These are phyloP conservation scores for Neurospora tetraspora DNA, from an alignment of 495 filamentous ascomycete species.

Conservation along the genomic window DNA sequence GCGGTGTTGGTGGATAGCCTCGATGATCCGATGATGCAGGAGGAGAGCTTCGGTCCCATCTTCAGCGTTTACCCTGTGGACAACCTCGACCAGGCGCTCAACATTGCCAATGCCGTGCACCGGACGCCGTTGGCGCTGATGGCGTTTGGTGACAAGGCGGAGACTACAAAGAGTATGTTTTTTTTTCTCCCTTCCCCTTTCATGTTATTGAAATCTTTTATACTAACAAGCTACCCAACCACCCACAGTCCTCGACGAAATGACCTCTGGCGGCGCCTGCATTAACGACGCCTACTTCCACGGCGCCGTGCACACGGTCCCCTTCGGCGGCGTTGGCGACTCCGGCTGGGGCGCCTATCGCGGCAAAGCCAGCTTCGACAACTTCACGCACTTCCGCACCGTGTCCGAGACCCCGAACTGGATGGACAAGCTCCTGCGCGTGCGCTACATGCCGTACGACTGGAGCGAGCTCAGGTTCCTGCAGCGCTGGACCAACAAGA, in stretches of 20 bases:
- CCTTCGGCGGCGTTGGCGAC: constrained; percentile 88
- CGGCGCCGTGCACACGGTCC: constrained; percentile 59
- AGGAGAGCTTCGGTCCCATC: constrained; percentile 87
- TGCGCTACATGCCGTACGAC: constrained; percentile 74
- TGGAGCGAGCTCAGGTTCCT: constrained; percentile 42
- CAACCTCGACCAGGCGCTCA: constrained; percentile 71
- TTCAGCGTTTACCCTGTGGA: constrained; percentile 68
- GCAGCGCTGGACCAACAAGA: constrained; percentile 42
- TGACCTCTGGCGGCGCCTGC: constrained; percentile 67
- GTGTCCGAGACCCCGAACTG: constrained; percentile 68
- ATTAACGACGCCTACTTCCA: constrained; percentile 82
- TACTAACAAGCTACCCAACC: constrained; percentile 7
- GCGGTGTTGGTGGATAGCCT: constrained; percentile 62
- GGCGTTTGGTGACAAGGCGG: constrained; percentile 69
- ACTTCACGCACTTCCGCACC: constrained; percentile 70
- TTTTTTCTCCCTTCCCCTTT: background rate
- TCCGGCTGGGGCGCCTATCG: constrained; percentile 77
- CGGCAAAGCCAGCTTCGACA: constrained; percentile 74
- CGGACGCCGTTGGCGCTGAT: constrained; percentile 75
- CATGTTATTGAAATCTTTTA: background rate
- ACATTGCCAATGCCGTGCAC: constrained; percentile 62
- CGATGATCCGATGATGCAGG: constrained; percentile 65
- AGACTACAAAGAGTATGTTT: constrained; percentile 53
- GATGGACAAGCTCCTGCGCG: constrained; percentile 63
- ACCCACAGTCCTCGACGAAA: constrained; percentile 46